phyloP scores from a whole-genome alignment of 2,329 filamentous ascomycete genomes.

The Corynespora cassiicola region DNA sequence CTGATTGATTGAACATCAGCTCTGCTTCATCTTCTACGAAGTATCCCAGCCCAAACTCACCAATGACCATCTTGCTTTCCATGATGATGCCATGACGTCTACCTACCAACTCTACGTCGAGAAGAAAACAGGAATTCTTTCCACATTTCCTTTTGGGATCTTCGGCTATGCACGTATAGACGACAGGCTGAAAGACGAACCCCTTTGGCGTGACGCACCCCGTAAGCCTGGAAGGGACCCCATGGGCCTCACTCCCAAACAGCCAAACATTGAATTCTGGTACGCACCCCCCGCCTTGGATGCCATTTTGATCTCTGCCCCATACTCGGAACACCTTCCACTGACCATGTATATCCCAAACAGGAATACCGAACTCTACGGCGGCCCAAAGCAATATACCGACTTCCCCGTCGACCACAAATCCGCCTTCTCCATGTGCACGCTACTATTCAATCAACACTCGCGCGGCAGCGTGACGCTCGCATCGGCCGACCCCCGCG shows the following conservation, averaged over 20 bases:
- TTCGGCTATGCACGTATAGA: slow-evolving; percentile 70
- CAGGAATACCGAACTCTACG: slow-evolving; percentile 68
- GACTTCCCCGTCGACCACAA: slow-evolving; percentile 61
- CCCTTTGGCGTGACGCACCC: slow-evolving; percentile 61
- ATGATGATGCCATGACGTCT: slow-evolving; percentile 58
- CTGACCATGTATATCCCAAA: no score
- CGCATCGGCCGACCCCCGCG: slow-evolving; percentile 54
- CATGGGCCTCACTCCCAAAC: slow-evolving; percentile 63
- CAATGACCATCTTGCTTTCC: slow-evolving; percentile 64
- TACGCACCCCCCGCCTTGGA: no score
- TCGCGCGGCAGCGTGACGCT: slow-evolving; percentile 64
- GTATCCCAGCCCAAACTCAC: slow-evolving; percentile 62
- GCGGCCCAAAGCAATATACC: slow-evolving; percentile 64
- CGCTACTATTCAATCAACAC: slow-evolving; percentile 63
- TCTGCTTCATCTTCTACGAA: slow-evolving; percentile 66
- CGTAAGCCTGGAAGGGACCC: slow-evolving; percentile 60
- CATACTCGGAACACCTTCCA: no score
- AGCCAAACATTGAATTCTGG: slow-evolving; percentile 70
- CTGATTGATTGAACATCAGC: slow-evolving; percentile 51
- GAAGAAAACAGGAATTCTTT: slow-evolving; percentile 64
- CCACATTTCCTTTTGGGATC: slow-evolving; percentile 68
- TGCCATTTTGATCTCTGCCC: no score
- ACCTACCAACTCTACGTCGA: slow-evolving; percentile 64
- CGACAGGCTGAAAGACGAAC: slow-evolving; percentile 61
- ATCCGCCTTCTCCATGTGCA: slow-evolving; percentile 64